Evolutionary conservation across 2,329 filamentous ascomycete species (phyloP).

Genomic region (Thermothelomyces thermophilus): DNA sequence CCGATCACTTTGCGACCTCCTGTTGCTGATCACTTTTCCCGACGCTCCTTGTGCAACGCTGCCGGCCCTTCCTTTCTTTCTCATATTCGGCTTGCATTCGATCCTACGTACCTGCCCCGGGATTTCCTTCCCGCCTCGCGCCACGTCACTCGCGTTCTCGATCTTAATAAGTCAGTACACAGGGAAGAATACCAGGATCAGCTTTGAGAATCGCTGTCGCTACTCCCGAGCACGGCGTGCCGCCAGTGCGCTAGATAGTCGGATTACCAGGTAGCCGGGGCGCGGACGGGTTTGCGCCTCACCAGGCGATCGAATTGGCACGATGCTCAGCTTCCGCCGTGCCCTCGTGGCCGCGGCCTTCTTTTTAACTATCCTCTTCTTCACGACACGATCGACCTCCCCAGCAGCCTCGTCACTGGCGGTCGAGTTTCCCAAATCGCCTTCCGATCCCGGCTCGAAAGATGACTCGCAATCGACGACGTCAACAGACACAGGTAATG

Average conservation of each 20-base stretch:
- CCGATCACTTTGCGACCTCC: not conserved
- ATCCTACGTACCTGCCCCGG: not conserved
- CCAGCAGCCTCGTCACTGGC: conserved; percentile 30
- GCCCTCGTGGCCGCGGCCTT: conserved; percentile 65
- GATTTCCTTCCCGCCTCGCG: not conserved
- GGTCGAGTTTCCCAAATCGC: conserved; percentile 25
- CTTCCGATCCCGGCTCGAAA: conserved; percentile 7
- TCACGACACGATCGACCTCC: conserved; percentile 53
- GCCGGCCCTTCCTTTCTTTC: not conserved
- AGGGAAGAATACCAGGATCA: not conserved
- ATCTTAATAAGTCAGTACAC: too few relatives aligned
- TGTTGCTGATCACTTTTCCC: not conserved
- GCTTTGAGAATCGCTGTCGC: not conserved
- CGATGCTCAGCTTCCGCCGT: conserved; percentile 74
- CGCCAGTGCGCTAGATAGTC: not conserved
- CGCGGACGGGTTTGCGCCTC: conserved; percentile 1
- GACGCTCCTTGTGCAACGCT: not conserved
- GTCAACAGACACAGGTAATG: conserved; percentile 3
- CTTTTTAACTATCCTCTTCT: conserved; percentile 61
- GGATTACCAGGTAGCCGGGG: not conserved
- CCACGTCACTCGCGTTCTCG: not conserved
- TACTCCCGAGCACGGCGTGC: not conserved
- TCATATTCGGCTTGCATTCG: not conserved
- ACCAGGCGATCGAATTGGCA: conserved; percentile 20
- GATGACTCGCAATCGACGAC: conserved; percentile 23